A percentile compares a stretch with the other conserved stretches of the same genome.
Conservation (phyloP, 2,329 filamentous ascomycete species). For the Claviceps maximensis region DNA sequence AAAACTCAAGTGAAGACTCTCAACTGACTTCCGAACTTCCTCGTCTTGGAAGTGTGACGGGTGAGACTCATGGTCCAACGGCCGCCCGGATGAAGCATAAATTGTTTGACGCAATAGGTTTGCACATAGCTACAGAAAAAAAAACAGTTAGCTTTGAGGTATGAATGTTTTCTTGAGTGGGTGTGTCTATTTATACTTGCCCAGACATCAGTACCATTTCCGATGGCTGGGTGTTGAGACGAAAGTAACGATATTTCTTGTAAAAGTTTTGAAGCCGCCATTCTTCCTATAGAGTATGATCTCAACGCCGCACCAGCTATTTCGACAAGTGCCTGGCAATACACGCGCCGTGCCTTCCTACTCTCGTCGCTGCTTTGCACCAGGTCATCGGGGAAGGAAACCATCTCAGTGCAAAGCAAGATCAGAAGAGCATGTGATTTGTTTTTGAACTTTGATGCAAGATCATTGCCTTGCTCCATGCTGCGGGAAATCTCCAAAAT, state of each 20-base stretch:
- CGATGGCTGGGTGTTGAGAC: conserved; percentile 17
- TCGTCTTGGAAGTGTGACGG: conserved; percentile 18
- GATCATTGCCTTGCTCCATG: conserved; percentile 8
- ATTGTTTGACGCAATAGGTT: conserved; percentile 17
- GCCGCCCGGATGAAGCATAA: conserved; percentile 8
- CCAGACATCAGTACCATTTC: conserved; percentile 27
- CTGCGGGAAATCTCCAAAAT: conserved; percentile 21
- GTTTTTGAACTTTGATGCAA: conserved; percentile 13
- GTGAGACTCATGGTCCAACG: conserved; percentile 12
- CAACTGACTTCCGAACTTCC: conserved; percentile 16
- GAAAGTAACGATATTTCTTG: conserved; percentile 26
- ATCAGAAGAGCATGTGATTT: conserved; percentile 27
- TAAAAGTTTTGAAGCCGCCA: conserved; percentile 30
- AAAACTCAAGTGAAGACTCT: conserved; percentile 18
- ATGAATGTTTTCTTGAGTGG: background rate
- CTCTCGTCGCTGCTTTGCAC: conserved; percentile 15
- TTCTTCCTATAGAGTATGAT: conserved; percentile 21
- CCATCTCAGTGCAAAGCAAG: conserved; percentile 29
- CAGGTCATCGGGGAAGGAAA: conserved; percentile 19
- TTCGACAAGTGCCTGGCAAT: conserved; percentile 25
- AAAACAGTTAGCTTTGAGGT: background rate
- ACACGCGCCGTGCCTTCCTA: conserved; percentile 18
- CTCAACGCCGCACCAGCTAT: conserved; percentile 24
- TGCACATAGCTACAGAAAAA: conserved; percentile 15
- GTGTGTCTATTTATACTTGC: conserved; percentile 15